Conservation (phyloP, 192 early-diverging fungal species). For the Diversispora epigaea region DNA sequence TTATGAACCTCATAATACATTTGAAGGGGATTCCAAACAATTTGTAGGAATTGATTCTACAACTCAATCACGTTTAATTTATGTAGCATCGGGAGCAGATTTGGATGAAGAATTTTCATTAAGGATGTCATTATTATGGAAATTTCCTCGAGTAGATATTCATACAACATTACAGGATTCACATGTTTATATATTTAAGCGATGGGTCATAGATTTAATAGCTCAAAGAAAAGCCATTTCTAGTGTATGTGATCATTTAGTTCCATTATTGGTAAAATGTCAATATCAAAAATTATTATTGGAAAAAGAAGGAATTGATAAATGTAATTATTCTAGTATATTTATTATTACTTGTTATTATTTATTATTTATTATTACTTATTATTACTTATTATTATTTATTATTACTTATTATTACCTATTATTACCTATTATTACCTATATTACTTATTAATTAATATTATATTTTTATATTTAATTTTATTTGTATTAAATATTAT, state of each 20-base stretch:
- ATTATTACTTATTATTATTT: no score
- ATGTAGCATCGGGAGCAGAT: conserved; percentile 43
- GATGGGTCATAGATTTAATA: conserved; percentile 86
- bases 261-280: conserved; percentile 82
- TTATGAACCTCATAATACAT: conserved; percentile 67
- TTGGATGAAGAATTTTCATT: conserved; percentile 58
- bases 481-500: neutral
- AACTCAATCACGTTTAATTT: conserved; percentile 37
- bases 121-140: conserved; percentile 51
- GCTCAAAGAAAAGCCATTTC: conserved; percentile 60
- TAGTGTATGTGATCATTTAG: conserved; percentile 80
- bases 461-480: neutral
- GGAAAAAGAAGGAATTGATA: conserved; percentile 62
- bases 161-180: conserved; percentile 83
- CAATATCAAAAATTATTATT: conserved; percentile 77
- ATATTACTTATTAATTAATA: no score
- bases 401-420: no score
- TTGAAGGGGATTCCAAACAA: conserved; percentile 54
- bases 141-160: conserved; percentile 79
- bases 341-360: no score
- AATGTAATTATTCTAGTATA: conserved; percentile 45
- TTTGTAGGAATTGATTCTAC: conserved; percentile 47
- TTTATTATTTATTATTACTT: no score
- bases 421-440: no score
- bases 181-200: conserved; percentile 90